Conservation (phyloP, 2,329 filamentous ascomycete genomes). For the Sporothrix luriei region DNA sequence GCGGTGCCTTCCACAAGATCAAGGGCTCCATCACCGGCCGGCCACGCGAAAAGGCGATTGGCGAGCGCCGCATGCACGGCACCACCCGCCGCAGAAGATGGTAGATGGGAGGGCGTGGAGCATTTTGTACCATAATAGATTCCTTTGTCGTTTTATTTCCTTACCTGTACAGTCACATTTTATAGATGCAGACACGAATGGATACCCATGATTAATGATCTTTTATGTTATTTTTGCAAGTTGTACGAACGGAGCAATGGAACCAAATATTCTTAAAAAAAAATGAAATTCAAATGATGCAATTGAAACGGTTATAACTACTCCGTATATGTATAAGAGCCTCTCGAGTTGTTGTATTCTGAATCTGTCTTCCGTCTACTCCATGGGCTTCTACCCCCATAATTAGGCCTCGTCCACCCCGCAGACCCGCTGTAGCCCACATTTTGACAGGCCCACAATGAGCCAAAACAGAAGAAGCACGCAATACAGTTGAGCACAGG, state of each 20-base stretch:
- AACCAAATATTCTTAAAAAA: too few species aligned
- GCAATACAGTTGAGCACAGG: neutral
- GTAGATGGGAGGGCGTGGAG: neutral
- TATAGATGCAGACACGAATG: constrained; percentile 12
- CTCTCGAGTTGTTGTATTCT: too few species aligned
- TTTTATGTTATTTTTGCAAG: neutral
- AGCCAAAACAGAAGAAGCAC: constrained; percentile 4
- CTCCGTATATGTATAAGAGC: too few species aligned
- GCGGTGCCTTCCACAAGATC: constrained; percentile 72
- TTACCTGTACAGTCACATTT: neutral
- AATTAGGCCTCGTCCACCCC: neutral
- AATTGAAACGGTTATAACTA: neutral
- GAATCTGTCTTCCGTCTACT: neutral
- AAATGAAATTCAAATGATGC: too few species aligned
- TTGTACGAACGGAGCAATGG: too few species aligned
- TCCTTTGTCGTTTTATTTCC: neutral
- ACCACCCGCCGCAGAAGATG: constrained; percentile 9
- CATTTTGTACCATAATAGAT: neutral
- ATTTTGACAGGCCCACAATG: neutral
- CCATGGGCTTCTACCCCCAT: too few species aligned
- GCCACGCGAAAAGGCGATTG: constrained; percentile 64
- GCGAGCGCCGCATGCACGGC: constrained; percentile 25
- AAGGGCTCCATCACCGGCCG: constrained; percentile 69
- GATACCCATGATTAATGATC: constrained; percentile 13
- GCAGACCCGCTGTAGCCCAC: neutral